phyloP scores from a whole-genome alignment of 2,329 filamentous ascomycete species.

The Cercospora citrullina region DNA sequence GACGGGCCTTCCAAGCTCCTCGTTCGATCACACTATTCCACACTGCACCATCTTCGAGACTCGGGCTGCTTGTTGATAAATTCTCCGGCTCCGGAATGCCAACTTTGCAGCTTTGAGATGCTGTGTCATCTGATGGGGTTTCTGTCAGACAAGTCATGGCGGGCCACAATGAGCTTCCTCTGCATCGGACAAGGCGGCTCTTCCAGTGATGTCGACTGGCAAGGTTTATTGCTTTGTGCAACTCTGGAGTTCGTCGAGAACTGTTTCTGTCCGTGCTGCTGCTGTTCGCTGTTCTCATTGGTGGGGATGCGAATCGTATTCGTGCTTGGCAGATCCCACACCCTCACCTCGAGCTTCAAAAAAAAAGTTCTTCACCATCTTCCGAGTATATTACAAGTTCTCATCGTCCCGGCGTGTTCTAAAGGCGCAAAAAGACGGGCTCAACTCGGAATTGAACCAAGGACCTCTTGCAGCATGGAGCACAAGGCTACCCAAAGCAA shows the following conservation, averaged over 20 bases:
- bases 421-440: background rate
- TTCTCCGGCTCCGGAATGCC: background rate
- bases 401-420: background rate
- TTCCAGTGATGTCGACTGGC: too few relatives aligned
- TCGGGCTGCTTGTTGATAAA: background rate
- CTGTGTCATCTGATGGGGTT: background rate
- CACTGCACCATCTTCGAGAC: background rate
- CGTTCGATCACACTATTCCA: accelerated
- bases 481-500: slow-evolving; percentile 9
- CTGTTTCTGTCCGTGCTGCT: background rate
- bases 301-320: background rate
- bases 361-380: too few relatives aligned
- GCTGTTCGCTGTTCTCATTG: background rate
- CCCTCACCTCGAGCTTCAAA: too few relatives aligned
- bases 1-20: background rate
- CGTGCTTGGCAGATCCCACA: slow-evolving; percentile 1
- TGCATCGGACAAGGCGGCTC: background rate
- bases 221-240: too few relatives aligned
- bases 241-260: background rate
- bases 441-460: slow-evolving; percentile 16
- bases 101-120: background rate
- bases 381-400: too few relatives aligned
- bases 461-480: slow-evolving; percentile 8
- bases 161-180: too few relatives aligned
- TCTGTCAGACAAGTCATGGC: background rate